Conservation (phyloP, 805 yeast genomes). For the Teunomyces gatunensis region DNA sequence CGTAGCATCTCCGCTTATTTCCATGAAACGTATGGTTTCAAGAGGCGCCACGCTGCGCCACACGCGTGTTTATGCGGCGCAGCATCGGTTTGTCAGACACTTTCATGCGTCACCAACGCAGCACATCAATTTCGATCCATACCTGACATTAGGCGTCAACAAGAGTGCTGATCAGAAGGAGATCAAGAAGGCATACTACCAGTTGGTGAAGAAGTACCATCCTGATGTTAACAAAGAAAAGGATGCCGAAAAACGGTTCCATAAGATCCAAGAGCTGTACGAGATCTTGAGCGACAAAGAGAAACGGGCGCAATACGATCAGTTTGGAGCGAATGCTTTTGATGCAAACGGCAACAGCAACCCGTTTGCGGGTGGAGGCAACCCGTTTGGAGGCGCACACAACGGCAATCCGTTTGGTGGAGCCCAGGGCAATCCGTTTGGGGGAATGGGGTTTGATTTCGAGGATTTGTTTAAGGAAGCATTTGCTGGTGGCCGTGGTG, state of each 20-base stretch:
- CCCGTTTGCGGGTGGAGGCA: conserved; percentile 37
- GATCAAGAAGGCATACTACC: conserved; percentile 91
- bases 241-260: conserved; percentile 85
- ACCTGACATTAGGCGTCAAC: conserved; percentile 75
- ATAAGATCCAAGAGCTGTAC: conserved; percentile 90
- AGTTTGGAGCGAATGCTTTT: conserved; percentile 85
- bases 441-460: conserved; percentile 50
- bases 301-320: conserved; percentile 87
- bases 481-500: conserved; percentile 37
- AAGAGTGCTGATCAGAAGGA: conserved; percentile 71
- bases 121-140: conserved; percentile 64
- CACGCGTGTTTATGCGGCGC: neutral
- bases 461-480: conserved; percentile 49
- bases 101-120: conserved; percentile 45
- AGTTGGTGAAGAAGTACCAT: conserved; percentile 89
- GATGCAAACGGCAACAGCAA: conserved; percentile 56
- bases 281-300: conserved; percentile 84
- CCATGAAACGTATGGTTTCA: neutral
- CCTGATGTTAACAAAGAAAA: conserved; percentile 95
- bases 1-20: neutral
- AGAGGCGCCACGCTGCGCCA: neutral
- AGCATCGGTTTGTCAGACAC: conserved; percentile 2
- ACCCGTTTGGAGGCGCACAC: conserved; percentile 37
- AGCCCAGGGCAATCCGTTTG: conserved; percentile 44
- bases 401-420: conserved; percentile 30